Conservation (phyloP, 495 filamentous ascomycete species). For the Penicillium odoratum region DNA sequence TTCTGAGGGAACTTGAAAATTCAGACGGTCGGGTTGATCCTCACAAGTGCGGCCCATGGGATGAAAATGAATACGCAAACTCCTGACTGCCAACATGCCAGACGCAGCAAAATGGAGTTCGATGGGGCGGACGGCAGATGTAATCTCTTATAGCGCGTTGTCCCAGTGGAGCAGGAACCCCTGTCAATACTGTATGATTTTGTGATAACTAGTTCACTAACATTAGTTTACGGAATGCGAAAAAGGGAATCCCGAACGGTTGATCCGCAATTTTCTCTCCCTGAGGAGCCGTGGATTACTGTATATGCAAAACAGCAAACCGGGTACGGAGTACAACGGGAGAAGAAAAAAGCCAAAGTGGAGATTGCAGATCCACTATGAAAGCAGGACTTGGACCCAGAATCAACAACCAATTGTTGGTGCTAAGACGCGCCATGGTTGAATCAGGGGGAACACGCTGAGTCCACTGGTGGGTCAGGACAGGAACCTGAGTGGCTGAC, state of each 20-base stretch:
- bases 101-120: not conserved
- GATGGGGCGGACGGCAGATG: not conserved
- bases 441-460: not conserved
- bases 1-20: not conserved
- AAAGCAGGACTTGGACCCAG: not conserved
- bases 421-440: not conserved
- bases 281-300: not conserved
- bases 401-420: not conserved
- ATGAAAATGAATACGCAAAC: not conserved
- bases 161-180: not conserved
- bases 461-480: constrained; percentile 2
- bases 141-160: not conserved
- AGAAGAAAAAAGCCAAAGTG: not conserved
- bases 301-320: not conserved
- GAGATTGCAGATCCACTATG: not conserved
- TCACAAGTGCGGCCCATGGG: not conserved
- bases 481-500: constrained; percentile 3
- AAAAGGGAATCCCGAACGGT: not conserved
- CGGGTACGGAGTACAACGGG: not conserved
- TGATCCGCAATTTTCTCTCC: not conserved
- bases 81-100: not conserved
- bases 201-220: not conserved
- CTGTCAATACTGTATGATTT: not conserved
- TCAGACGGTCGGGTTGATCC: not conserved
- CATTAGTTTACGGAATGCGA: not conserved